Percentiles rank a stretch among this genome's conserved stretches.
Evolutionary conservation across 495 filamentous ascomycete species (phyloP).

Genomic region (Neurospora sp.): DNA sequence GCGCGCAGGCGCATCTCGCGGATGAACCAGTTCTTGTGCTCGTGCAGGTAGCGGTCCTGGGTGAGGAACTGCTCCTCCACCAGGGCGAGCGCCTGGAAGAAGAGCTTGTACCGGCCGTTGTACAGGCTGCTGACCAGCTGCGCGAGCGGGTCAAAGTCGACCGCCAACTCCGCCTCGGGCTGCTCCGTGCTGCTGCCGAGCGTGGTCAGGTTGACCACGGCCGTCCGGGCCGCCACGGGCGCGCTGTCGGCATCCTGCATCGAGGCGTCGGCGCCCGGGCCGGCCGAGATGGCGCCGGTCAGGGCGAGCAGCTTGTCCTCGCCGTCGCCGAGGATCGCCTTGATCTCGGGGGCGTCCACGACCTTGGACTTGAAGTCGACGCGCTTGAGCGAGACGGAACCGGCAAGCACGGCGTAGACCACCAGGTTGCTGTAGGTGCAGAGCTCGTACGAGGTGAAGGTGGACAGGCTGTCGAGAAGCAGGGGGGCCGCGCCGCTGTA

Average conservation of each 20-base stretch:
- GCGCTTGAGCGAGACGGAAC: slow-evolving; percentile 86
- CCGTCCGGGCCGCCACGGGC: slow-evolving; percentile 47
- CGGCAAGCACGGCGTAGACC: slow-evolving; percentile 90
- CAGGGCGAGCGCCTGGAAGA: slow-evolving; percentile 81
- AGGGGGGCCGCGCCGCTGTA: slow-evolving; percentile 85
- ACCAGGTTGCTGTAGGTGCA: slow-evolving; percentile 92
- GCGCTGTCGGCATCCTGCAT: slow-evolving; percentile 57
- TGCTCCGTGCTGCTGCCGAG: slow-evolving; percentile 57
- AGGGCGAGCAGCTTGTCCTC: slow-evolving; percentile 79
- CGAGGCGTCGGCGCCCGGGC: slow-evolving; percentile 69
- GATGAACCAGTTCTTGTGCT: slow-evolving; percentile 92
- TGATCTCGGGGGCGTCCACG: slow-evolving; percentile 95
- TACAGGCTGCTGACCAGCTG: slow-evolving; percentile 85
- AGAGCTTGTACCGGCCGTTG: slow-evolving; percentile 81
- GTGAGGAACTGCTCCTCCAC: slow-evolving; percentile 91
- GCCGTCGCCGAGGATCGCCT: slow-evolving; percentile 82
- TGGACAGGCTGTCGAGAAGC: slow-evolving; percentile 90
- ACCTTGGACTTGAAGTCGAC: slow-evolving; percentile 99
- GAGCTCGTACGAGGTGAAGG: slow-evolving; percentile 97
- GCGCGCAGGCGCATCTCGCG: slow-evolving; percentile 94
- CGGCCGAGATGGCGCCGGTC: slow-evolving; percentile 63
- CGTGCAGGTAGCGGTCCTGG: slow-evolving; percentile 85
- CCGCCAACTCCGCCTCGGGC: slow-evolving; percentile 64
- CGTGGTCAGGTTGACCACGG: slow-evolving; percentile 74
- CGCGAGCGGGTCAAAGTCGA: slow-evolving; percentile 74